phyloP scores from a whole-genome alignment of 805 yeast species.

The Lachancea lanzarotensis region DNA sequence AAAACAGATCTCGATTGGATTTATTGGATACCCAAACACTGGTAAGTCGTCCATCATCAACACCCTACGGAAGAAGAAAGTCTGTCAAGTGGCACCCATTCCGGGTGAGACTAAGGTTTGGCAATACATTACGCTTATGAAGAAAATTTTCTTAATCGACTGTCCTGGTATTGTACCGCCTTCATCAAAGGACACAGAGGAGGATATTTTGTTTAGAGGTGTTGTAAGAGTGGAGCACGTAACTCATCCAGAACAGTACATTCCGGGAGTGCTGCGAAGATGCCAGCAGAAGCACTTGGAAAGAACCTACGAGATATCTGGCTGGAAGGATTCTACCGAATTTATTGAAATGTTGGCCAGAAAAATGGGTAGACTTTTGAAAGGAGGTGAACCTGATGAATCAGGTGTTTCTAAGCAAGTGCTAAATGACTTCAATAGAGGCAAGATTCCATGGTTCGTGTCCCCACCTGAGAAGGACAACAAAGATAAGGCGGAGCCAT shows the following conservation, averaged over 20 bases:
- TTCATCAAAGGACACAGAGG: conserved; percentile 76
- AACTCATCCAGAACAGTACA: conserved; percentile 89
- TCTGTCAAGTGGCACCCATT: conserved; percentile 94
- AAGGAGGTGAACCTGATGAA: conserved; percentile 98
- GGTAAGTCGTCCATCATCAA: conserved; percentile 95
- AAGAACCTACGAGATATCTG: conserved; percentile 89
- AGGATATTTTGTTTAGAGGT: conserved; percentile 91
- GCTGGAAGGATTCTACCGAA: conserved; percentile 75
- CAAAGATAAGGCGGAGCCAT: conserved; percentile 31
- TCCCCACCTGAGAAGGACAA: conserved; percentile 79
- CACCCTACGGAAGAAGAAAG: conserved; percentile 90
- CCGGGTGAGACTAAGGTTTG: conserved; percentile 99
- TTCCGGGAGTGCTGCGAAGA: conserved; percentile 75
- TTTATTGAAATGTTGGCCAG: conserved; percentile 87
- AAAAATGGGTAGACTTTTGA: conserved; percentile 84
- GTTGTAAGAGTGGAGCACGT: conserved; percentile 99
- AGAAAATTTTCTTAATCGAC: conserved; percentile 88
- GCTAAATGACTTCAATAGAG: conserved; percentile 91
- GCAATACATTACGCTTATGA: conserved; percentile 98
- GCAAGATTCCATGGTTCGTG: conserved; percentile 96
- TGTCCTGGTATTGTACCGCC: conserved; percentile 99
- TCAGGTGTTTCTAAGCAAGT: conserved; percentile 85
- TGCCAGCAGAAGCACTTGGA: conserved; percentile 88
- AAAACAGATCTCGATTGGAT: conserved; percentile 93
- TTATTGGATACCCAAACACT: conserved; percentile 97